Evolutionary conservation across 768 basidiomycete genomes (phyloP).

Genomic region (Trametes gibbosa): DNA sequence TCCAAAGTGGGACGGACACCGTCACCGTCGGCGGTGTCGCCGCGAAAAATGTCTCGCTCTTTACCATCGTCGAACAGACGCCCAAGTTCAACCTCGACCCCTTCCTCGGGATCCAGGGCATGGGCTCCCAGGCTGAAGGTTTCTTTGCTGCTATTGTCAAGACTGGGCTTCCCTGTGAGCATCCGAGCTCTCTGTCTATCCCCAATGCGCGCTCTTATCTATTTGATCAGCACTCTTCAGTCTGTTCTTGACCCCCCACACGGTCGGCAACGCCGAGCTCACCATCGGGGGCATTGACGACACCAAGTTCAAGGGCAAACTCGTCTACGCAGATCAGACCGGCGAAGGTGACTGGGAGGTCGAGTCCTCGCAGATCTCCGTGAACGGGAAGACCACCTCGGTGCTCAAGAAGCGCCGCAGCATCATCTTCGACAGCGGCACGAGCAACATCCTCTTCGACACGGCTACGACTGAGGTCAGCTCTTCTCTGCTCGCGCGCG

Average conservation of each 20-base stretch:
- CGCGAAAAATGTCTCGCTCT: slow-evolving; percentile 39
- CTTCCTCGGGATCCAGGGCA: slow-evolving; percentile 57
- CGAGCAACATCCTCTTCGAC: slow-evolving; percentile 52
- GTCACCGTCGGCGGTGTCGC: slow-evolving; percentile 47
- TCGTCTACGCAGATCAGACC: slow-evolving; percentile 42
- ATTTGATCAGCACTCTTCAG: slow-evolving; percentile 44
- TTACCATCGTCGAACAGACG: slow-evolving; percentile 54
- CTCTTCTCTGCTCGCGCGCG: background rate
- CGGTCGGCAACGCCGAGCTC: slow-evolving; percentile 40
- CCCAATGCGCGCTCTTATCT: background rate
- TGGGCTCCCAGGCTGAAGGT: slow-evolving; percentile 49
- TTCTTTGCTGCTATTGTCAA: slow-evolving; percentile 46
- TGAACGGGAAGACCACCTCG: slow-evolving; percentile 51
- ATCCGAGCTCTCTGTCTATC: background rate
- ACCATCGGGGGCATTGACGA: slow-evolving; percentile 53
- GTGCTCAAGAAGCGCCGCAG: slow-evolving; percentile 38
- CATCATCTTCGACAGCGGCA: slow-evolving; percentile 58
- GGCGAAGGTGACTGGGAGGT: slow-evolving; percentile 44
- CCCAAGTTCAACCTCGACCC: slow-evolving; percentile 50
- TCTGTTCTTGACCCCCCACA: slow-evolving; percentile 45
- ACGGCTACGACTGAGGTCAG: slow-evolving; percentile 46
- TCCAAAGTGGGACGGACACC: slow-evolving; percentile 46
- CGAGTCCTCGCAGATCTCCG: slow-evolving; percentile 42
- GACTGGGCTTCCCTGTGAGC: slow-evolving; percentile 50
- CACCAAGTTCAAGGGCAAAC: slow-evolving; percentile 49